phyloP scores from a whole-genome alignment of 73 alveolate genomes.

The Paramecium sonneborni region DNA sequence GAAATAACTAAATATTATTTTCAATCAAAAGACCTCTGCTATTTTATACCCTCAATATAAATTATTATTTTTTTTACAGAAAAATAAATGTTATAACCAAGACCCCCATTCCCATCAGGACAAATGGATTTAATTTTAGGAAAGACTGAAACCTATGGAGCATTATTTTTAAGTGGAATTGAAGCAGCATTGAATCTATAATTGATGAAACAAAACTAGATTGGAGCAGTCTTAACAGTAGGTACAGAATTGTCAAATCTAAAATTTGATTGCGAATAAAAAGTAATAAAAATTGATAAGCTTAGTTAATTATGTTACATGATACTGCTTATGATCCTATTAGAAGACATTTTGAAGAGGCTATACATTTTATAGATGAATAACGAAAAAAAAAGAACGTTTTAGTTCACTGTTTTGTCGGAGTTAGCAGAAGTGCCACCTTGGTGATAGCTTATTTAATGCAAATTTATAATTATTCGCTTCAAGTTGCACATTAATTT shows the following conservation, averaged over 20 bases:
- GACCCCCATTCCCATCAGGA: slow-evolving; percentile 41
- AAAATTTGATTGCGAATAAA: neutral
- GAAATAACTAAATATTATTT: neutral
- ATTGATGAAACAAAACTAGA: neutral
- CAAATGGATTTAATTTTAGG: neutral
- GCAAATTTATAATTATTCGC: slow-evolving; percentile 53
- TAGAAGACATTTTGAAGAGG: neutral
- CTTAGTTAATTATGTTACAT: slow-evolving; percentile 15
- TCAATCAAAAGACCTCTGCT: neutral
- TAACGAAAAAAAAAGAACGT: slow-evolving; percentile 48
- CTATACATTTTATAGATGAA: neutral
- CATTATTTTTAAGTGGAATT: neutral
- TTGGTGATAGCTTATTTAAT: slow-evolving; percentile 74
- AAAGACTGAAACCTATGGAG: neutral
- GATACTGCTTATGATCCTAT: neutral
- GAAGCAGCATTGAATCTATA: neutral
- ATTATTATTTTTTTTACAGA: neutral
- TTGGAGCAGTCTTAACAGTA: neutral
- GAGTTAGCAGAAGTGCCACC: slow-evolving; percentile 74
- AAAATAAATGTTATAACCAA: neutral
- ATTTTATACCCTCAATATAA: neutral
- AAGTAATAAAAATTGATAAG: neutral
- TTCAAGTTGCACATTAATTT: neutral
- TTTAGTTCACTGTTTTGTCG: slow-evolving; percentile 77
- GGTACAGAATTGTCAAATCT: neutral